phyloP scores from a whole-genome alignment of 164 flowering plant genomes.

The Magnolia sinica region DNA sequence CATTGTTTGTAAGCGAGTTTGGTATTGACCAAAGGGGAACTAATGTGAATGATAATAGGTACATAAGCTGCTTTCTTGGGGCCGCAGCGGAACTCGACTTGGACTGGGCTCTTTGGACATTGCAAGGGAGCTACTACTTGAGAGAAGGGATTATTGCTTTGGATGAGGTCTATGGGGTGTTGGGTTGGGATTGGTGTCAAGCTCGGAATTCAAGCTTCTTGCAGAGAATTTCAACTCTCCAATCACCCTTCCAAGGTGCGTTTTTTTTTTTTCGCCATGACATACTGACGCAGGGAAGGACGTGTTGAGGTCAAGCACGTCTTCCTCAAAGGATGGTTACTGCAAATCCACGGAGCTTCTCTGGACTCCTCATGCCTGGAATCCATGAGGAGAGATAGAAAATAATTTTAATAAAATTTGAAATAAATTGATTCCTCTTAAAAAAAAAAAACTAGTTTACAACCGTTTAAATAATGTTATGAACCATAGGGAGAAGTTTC shows the following conservation, averaged over 20 bases:
- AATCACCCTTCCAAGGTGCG: constrained; percentile 66
- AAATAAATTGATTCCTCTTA: too few species aligned
- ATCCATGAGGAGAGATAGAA: too few species aligned
- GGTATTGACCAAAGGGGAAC: constrained; percentile 69
- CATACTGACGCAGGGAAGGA: too few species aligned
- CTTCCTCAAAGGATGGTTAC: too few species aligned
- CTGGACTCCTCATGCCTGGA: too few species aligned
- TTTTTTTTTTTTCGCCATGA: neutral
- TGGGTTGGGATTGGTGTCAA: constrained; percentile 53
- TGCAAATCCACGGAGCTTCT: too few species aligned
- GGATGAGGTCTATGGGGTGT: constrained; percentile 60
- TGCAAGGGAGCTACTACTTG: constrained; percentile 69
- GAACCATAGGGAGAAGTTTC: too few species aligned
- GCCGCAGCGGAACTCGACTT: constrained; percentile 68
- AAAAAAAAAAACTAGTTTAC: too few species aligned
- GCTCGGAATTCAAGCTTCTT: constrained; percentile 49
- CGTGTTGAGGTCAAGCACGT: too few species aligned
- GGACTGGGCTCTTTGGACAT: constrained; percentile 81
- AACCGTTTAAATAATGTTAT: too few species aligned
- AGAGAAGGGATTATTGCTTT: constrained; percentile 60
- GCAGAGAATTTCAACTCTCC: constrained; percentile 46
- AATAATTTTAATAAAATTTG: too few species aligned
- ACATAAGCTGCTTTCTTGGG: constrained; percentile 62
- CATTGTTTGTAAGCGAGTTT: constrained; percentile 76
- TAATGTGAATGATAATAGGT: constrained; percentile 73